Percentiles rank a stretch among this genome's conserved stretches.
Evolutionary conservation across 805 yeast genomes (phyloP).

Genomic region (Saturnispora ahearnii): DNA sequence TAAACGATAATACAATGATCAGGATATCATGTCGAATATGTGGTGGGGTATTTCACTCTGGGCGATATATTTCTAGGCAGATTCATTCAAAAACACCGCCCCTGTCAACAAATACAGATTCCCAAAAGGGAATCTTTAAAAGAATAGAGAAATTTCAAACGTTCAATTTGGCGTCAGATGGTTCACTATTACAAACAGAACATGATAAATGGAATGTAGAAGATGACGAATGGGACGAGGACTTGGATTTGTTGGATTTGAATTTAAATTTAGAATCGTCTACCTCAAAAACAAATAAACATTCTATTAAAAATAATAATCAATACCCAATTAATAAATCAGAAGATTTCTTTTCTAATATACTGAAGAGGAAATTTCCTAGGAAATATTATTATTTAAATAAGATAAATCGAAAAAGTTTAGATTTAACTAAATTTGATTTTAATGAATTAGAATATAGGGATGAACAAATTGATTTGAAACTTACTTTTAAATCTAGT

Average conservation of each 20-base stretch:
- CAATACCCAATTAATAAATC: background rate
- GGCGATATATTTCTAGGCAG: background rate
- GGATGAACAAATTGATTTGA: background rate
- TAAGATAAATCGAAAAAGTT: background rate
- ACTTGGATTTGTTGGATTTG: constrained; percentile 2
- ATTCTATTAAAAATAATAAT: background rate
- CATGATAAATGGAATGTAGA: background rate
- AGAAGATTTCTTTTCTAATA: background rate
- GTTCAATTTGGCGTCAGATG: background rate
- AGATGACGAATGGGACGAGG: background rate
- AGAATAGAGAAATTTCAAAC: background rate
- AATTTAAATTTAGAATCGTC: background rate
- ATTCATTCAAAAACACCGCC: background rate
- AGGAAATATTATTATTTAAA: background rate
- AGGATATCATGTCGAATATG: background rate
- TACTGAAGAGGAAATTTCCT: background rate
- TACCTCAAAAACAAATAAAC: background rate
- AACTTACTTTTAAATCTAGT: background rate
- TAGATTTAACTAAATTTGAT: constrained; percentile 3
- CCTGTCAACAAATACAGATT: background rate
- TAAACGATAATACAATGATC: background rate
- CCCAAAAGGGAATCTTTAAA: background rate
- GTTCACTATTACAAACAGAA: background rate
- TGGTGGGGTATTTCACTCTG: background rate
- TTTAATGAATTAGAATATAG: background rate